These are phyloP conservation scores for Dichomitus squalens DNA, from an alignment of 1,284 basidiomycete species.

Conservation along the genomic window DNA sequence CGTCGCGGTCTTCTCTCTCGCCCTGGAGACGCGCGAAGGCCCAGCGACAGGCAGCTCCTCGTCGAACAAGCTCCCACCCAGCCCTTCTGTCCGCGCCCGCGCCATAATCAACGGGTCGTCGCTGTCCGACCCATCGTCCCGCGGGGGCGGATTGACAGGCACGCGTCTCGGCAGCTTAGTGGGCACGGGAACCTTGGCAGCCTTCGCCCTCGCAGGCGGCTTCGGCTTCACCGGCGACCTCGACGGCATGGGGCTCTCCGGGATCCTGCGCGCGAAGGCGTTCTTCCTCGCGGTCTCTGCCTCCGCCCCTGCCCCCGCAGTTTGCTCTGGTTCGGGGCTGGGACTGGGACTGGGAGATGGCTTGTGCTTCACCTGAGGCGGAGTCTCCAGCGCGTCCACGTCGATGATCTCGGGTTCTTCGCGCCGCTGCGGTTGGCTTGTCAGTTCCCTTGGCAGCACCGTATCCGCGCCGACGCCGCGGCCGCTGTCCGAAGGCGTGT, in stretches of 20 bases:
- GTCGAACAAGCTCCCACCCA: background rate
- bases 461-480: conserved; percentile 4
- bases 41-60: conserved; percentile 4
- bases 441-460: background rate
- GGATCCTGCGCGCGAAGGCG: conserved; percentile 58
- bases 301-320: background rate
- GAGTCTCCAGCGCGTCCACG: conserved; percentile 24
- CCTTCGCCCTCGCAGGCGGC: conserved; percentile 47
- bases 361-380: background rate
- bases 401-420: conserved; percentile 25
- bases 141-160: conserved; percentile 1
- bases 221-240: conserved; percentile 56
- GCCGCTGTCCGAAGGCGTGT: conserved; percentile 20
- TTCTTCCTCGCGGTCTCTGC: conserved; percentile 25
- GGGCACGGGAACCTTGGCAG: conserved; percentile 5
- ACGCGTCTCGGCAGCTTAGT: conserved; percentile 15
- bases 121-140: conserved; percentile 15
- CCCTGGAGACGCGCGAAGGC: background rate
- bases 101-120: conserved; percentile 27
- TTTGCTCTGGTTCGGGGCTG: background rate
- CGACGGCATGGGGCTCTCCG: conserved; percentile 60
- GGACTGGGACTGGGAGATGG: background rate
- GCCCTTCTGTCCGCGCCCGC: background rate
- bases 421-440: background rate
- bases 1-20: background rate